Percentiles rank a stretch among this genome's conserved stretches.
Evolutionary conservation across 805 yeast genomes (phyloP).

Genomic region (Kluyveromyces wickerhamii): DNA sequence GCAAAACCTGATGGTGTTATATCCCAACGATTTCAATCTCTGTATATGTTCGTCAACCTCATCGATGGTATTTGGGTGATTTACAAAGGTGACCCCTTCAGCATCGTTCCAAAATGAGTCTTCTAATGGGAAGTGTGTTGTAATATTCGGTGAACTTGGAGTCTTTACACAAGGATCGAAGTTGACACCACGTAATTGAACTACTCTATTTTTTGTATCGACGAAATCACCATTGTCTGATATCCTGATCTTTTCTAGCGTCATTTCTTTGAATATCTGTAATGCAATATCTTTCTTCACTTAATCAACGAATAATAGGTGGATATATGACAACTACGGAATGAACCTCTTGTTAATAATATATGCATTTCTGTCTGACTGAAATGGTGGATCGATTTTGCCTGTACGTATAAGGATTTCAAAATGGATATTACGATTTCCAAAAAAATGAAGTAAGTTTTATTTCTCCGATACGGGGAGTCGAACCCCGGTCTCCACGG

Average conservation of each 20-base stretch:
- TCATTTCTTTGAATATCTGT: too few species aligned
- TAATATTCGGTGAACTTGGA: constrained; percentile 49
- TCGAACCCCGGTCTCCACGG: constrained; percentile 32
- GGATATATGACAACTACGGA: too few species aligned
- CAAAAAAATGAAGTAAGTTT: constrained; percentile 1
- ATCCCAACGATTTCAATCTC: constrained; percentile 74
- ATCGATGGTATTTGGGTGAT: constrained; percentile 68
- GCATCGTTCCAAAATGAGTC: constrained; percentile 53
- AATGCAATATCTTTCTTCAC: too few species aligned
- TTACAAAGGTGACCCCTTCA: constrained; percentile 71
- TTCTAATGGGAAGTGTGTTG: constrained; percentile 30
- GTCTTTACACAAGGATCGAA: constrained; percentile 66
- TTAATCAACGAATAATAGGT: too few species aligned
- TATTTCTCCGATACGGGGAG: constrained; percentile 28
- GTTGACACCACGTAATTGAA: constrained; percentile 72
- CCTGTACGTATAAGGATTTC: too few species aligned
- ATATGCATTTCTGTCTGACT: too few species aligned
- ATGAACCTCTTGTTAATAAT: too few species aligned
- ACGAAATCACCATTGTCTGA: constrained; percentile 52
- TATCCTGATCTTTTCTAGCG: constrained; percentile 25
- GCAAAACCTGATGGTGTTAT: constrained; percentile 66
- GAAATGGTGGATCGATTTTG: too few species aligned
- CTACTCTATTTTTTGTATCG: constrained; percentile 46
- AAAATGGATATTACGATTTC: not conserved
- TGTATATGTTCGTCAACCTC: constrained; percentile 64